phyloP scores from a whole-genome alignment of 108 stramenopile species.

The Pseudonitzschia pungens region DNA sequence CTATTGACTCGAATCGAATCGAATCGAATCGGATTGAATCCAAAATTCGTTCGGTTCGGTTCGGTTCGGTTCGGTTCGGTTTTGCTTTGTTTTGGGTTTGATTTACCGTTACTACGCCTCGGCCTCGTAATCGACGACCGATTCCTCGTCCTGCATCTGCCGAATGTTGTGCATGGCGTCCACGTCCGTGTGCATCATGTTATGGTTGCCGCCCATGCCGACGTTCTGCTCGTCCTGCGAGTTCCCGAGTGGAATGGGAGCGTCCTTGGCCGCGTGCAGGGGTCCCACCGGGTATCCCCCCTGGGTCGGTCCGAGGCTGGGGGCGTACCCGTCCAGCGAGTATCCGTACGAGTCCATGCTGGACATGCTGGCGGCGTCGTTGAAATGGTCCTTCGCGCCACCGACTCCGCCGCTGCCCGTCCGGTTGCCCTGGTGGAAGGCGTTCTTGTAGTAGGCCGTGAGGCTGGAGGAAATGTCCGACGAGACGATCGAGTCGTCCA shows the following conservation, averaged over 20 bases:
- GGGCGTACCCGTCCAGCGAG: conserved; percentile 61
- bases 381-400: conserved; percentile 1
- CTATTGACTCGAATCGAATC: no score
- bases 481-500: conserved; percentile 38
- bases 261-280: conserved; percentile 14
- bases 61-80: no score
- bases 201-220: no score
- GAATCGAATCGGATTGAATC: no score
- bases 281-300: conserved; percentile 36
- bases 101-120: background rate
- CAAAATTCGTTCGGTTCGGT: no score
- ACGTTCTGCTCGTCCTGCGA: background rate
- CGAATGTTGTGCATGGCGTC: background rate
- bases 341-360: conserved; percentile 68
- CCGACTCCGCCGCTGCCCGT: background rate
- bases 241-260: conserved; percentile 13
- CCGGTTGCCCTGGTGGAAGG: conserved; percentile 1
- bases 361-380: conserved; percentile 54
- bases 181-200: background rate
- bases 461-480: conserved; percentile 52
- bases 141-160: background rate
- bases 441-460: conserved; percentile 51
- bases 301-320: conserved; percentile 43
- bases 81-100: no score
- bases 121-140: background rate